phyloP scores from a whole-genome alignment of 176 grass and related monocot genomes.

The Bothriochloa decipiens region DNA sequence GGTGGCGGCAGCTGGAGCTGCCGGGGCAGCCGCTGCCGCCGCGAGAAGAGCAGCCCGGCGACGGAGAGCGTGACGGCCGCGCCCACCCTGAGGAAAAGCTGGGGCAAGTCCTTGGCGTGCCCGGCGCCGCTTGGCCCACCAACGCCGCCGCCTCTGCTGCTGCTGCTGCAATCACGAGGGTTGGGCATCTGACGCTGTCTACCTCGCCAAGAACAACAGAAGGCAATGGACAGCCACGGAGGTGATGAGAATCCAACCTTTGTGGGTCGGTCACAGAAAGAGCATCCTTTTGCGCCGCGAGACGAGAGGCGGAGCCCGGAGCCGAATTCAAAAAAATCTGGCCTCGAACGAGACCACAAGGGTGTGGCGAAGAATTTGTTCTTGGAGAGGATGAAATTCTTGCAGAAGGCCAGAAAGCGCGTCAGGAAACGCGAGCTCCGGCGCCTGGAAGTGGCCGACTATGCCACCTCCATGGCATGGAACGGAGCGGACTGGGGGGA shows the following conservation, averaged over 20 bases:
- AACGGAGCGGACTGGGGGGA: conserved; percentile 23
- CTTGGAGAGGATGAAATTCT: not conserved
- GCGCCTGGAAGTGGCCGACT: conserved; percentile 35
- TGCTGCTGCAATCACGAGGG: conserved; percentile 34
- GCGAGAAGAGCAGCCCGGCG: conserved; percentile 67
- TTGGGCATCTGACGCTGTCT: conserved; percentile 47
- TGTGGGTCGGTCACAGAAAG: conserved; percentile 6
- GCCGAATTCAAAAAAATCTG: not conserved
- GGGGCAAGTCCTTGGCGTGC: conserved; percentile 43
- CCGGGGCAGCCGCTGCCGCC: conserved; percentile 39
- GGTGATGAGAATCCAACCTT: conserved; percentile 36
- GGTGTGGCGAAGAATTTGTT: conserved; percentile 32
- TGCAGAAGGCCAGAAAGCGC: conserved; percentile 36
- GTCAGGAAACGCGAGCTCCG: conserved; percentile 44
- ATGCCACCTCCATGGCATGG: conserved; percentile 18
- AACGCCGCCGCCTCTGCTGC: conserved; percentile 19
- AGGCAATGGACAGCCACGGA: conserved; percentile 21
- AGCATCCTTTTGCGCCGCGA: conserved; percentile 13
- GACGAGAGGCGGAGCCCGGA: not conserved
- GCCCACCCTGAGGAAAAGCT: conserved; percentile 64
- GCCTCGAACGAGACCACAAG: not conserved
- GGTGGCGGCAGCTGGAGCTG: conserved; percentile 36
- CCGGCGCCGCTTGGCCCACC: conserved; percentile 32
- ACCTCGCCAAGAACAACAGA: conserved; percentile 41
- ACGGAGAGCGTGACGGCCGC: conserved; percentile 65